Base-by-base conservation (phyloP, 1,139 yeast species). In the Zygosaccharomyces sapae region DNA sequence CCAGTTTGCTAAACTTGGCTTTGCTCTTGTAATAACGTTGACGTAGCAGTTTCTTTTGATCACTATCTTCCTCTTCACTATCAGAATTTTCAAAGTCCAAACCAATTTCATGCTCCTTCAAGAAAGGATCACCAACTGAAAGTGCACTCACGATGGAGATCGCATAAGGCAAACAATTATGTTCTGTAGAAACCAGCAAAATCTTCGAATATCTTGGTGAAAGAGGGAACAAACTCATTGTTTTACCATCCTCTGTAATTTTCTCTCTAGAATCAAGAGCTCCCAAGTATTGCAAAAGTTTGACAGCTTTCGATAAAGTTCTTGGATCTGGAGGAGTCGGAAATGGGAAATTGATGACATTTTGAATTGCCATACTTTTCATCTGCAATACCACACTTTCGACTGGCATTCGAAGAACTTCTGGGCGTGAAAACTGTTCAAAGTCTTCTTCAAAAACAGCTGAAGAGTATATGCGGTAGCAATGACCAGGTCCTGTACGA, bases 401-500 rank as follows among this genome's bases (percentile, higher is more conserved):
- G 40, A 89, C 90, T 0, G 98, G 98, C 92, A 88, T 90, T 55
- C 97, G 75, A 50, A 87, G 70, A 47, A 94, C 90, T 65, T 94
- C 99, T 0, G 99, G 98, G 48, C 73, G 75, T 20, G 94, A 76
- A 58, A 92, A 92, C 58, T 84, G 88, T 3, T 75, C 75, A 65
- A 94, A 92, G 56, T 86, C 92, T 51, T 82, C 79, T 62, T 92
- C 97, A 65, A 76, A 94, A 6, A 94, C 86, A 0, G 98, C 98
- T n/a, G 97, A 90, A 0, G 98, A 90, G 60, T 75, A 94, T 20
- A 94, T 69, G 50, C 98, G 74, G 65, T 94, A 94, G 65, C 97
- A 88, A 62, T 94, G 98, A 46, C 99, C 99, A 0, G 98, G 97
- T 0, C 98, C 98, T 0, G 97, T 92, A 78, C 99, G 86, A 64